Base-by-base conservation (phyloP, 2,329 filamentous ascomycete species). In the Alternaria panax region DNA sequence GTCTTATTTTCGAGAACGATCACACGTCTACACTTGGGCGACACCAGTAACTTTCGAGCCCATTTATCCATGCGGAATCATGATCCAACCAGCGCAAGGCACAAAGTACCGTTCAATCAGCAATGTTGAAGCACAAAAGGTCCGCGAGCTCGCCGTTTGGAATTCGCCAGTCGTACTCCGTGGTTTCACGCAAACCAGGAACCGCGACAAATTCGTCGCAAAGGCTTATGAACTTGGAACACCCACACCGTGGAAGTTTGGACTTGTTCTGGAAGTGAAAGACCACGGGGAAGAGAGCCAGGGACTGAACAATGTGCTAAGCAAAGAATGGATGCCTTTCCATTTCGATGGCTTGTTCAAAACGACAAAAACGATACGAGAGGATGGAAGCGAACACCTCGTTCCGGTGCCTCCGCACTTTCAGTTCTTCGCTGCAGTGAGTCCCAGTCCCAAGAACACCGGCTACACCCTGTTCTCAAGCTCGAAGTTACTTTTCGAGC, bases 221-320 rank as follows among this genome's bases (percentile, higher is more conserved):
- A 84, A 84, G 54, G 79, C 81, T 0, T 63, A 79, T 7, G 80
- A 85, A 11, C 76, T 86, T 3, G 85, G 85, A 24, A 75, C 69
- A 1, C 81, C 84, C 0, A 68, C 80, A 7, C 80, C 82, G 0
- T 86, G 84, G 85, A 85, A 82, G 56, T 86, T 86, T 53, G 86
- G 84, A 0, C 86, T 88, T 69, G 77, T 89, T 7, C 86, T 87
- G 2, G 86, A 87, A 59, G 86, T 88, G 0, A 86, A 88, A 64
- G 86, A 88, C 52, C 84, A 84, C 11, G 85, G 84, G 51, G 80
- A 72, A 1, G 77, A 83, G 5, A 78, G 79, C 0, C 73, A 78
- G 7, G 80, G 80, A 0, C 69, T 82, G 18, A 86, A 86, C 64
- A 86, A 86, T 32, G 83, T 86, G 1, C 73, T 85, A 1, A 84